Conservation (phyloP, 495 filamentous ascomycete genomes). For the Elaphomyces granulatus region DNA sequence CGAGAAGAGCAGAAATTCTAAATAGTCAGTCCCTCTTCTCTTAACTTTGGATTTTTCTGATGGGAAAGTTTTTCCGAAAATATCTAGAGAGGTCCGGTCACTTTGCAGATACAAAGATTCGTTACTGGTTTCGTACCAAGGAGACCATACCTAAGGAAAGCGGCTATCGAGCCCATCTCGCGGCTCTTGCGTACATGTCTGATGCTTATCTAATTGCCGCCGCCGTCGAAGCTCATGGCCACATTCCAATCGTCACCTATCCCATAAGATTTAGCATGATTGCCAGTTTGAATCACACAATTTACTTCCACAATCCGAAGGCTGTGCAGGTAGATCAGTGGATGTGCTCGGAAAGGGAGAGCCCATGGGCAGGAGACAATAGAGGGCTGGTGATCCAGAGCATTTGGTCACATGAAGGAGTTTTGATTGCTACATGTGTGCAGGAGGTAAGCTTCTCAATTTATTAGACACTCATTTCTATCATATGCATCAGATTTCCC, state of each 20-base stretch:
- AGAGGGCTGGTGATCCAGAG: conserved; percentile 74
- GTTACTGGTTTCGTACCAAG: conserved; percentile 67
- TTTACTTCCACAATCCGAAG: conserved; percentile 83
- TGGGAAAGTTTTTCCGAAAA: no score
- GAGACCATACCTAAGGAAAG: conserved; percentile 57
- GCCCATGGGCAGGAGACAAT: conserved; percentile 86
- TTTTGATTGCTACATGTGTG: conserved; percentile 68
- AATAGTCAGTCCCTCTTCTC: conserved; percentile 41
- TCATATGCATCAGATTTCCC: no score
- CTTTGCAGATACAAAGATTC: conserved; percentile 53
- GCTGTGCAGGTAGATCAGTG: conserved; percentile 80
- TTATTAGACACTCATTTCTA: no score
- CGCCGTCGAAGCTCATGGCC: neutral
- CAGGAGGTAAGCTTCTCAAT: conserved; percentile 57
- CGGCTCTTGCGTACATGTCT: conserved; percentile 80
- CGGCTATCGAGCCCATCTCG: conserved; percentile 64
- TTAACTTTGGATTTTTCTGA: no score
- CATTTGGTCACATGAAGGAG: conserved; percentile 74
- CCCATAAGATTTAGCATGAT: conserved; percentile 67
- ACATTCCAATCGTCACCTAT: neutral
- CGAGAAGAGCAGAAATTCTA: conserved; percentile 25
- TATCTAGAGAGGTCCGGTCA: no score
- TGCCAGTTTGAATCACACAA: conserved; percentile 85
- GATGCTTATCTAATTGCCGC: conserved; percentile 29
- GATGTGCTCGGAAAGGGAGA: conserved; percentile 85